Percentiles rank a stretch among this genome's conserved stretches.
Evolutionary conservation across 2,329 filamentous ascomycete genomes (phyloP).

Genomic region (Trichoderma sp.): DNA sequence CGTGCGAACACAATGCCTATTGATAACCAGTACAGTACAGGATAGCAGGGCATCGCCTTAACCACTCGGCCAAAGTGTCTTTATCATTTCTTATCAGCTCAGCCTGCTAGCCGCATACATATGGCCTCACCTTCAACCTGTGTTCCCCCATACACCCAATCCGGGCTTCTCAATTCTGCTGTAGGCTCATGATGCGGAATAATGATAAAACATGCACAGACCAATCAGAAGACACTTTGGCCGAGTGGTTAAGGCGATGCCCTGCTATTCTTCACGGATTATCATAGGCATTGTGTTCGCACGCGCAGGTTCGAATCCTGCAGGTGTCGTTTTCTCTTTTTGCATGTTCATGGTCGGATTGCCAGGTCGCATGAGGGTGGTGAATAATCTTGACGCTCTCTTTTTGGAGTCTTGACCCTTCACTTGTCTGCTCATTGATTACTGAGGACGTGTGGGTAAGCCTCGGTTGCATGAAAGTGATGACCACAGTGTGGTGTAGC

Average conservation of each 20-base stretch:
- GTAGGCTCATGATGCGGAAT: background rate
- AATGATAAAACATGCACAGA: background rate
- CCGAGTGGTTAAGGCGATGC: constrained; percentile 29
- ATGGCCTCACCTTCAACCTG: background rate
- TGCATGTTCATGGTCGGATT: no score
- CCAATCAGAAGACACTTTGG: constrained; percentile 27
- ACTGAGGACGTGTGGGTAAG: no score
- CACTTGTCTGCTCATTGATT: no score
- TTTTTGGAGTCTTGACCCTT: no score
- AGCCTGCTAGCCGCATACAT: background rate
- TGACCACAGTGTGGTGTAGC: no score
- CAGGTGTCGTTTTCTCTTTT: constrained; percentile 25
- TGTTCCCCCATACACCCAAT: background rate
- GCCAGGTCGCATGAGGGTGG: no score
- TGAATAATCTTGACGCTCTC: no score
- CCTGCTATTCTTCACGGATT: constrained; percentile 19
- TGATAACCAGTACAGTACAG: background rate
- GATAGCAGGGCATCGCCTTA: constrained; percentile 28
- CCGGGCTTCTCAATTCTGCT: no score
- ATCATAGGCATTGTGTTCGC: constrained; percentile 29
- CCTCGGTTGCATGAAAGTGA: no score
- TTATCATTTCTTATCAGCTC: constrained; percentile 4
- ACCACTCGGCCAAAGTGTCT: constrained; percentile 29
- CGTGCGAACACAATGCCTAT: constrained; percentile 29
- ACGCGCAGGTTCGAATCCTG: constrained; percentile 29